These are phyloP conservation scores for Xylaria sp. DNA, from an alignment of 2,329 filamentous ascomycete species.

Conservation along the genomic window DNA sequence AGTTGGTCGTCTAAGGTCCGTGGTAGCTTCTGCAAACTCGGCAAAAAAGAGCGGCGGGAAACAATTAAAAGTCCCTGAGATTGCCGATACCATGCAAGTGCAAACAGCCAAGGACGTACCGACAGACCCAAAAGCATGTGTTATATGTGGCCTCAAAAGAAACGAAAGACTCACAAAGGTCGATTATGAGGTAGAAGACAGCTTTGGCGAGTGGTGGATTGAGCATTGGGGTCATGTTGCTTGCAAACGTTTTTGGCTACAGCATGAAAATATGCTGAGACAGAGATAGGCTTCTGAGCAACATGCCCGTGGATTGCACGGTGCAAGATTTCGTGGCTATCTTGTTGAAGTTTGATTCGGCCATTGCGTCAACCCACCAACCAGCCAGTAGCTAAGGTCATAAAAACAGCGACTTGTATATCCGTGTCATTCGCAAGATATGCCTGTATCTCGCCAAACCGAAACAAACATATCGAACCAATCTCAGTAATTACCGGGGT, in stretches of 20 bases:
- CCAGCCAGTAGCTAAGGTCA: background rate
- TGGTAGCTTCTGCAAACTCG: conserved; percentile 72
- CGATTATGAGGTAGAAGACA: conserved; percentile 82
- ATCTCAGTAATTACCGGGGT: background rate
- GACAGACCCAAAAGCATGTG: conserved; percentile 78
- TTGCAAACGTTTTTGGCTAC: conserved; percentile 87
- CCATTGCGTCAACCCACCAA: background rate
- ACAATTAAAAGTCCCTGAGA: conserved; percentile 71
- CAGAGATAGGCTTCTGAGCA: conserved; percentile 63
- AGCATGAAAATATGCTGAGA: conserved; percentile 75
- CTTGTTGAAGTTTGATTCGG: conserved; percentile 5
- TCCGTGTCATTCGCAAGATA: conserved; percentile 7
- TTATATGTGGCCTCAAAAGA: conserved; percentile 86
- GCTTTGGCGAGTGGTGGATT: conserved; percentile 96
- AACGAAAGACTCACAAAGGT: conserved; percentile 83
- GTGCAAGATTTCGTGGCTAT: background rate
- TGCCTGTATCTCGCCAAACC: background rate
- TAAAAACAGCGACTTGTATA: conserved; percentile 5
- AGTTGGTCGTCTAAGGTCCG: conserved; percentile 77
- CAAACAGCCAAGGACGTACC: conserved; percentile 77
- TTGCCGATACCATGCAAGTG: conserved; percentile 75
- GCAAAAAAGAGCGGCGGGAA: conserved; percentile 48
- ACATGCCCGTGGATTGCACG: background rate
- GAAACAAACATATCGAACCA: background rate
- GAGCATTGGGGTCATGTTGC: conserved; percentile 85